Conservation (phyloP, 768 basidiomycete genomes). For the Boletus subparvulus region DNA sequence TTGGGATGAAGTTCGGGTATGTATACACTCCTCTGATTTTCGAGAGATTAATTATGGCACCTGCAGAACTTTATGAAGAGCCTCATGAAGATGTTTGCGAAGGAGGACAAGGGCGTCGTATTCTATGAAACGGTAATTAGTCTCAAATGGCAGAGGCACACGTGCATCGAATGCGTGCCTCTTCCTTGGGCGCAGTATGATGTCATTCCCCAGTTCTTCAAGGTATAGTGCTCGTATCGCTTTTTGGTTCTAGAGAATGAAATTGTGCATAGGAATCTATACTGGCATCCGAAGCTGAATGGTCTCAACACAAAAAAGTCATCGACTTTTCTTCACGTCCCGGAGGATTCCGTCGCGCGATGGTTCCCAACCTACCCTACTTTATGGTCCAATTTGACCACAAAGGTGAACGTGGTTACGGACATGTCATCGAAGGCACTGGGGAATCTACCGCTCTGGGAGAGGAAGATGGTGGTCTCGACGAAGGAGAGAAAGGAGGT, state of each 20-base stretch:
- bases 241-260: conserved; percentile 9
- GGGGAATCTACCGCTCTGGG: conserved; percentile 60
- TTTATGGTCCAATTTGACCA: conserved; percentile 99
- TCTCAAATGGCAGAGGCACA: conserved; percentile 87
- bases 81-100: conserved; percentile 91
- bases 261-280: conserved; percentile 74
- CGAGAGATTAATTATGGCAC: background rate
- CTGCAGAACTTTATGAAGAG: conserved; percentile 82
- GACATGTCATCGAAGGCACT: conserved; percentile 95
- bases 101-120: conserved; percentile 89
- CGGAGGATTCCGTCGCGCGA: conserved; percentile 90
- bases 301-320: conserved; percentile 97
- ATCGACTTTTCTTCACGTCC: conserved; percentile 90
- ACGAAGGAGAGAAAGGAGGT: conserved; percentile 87
- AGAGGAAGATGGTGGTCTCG: conserved; percentile 62
- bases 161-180: conserved; percentile 91
- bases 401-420: conserved; percentile 97
- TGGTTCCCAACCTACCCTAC: conserved; percentile 97
- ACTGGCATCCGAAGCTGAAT: conserved; percentile 88
- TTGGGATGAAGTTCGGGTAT: conserved; percentile 94
- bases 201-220: conserved; percentile 89
- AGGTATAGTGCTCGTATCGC: conserved; percentile 42
- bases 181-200: conserved; percentile 88
- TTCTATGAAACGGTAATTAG: conserved; percentile 94
- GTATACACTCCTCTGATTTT: conserved; percentile 24